Percentiles rank a stretch among this genome's conserved stretches.
Conservation (phyloP, 192 early-diverging fungal genomes). For the Mortierella hygrophila region DNA sequence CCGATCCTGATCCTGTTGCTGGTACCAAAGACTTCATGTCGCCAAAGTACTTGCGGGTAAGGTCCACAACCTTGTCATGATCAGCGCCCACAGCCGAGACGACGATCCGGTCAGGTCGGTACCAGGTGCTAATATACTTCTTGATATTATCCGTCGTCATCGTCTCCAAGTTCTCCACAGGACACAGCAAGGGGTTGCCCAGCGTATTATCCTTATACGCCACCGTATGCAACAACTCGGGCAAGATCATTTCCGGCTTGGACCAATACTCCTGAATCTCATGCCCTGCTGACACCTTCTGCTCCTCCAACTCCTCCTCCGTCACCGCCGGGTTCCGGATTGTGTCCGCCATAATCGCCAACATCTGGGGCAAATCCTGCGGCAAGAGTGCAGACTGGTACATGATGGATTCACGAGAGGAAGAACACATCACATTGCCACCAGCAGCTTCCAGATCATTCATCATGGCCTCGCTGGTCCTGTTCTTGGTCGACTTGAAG, state of each 20-base stretch:
- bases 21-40: conserved; percentile 57
- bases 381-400: conserved; percentile 94
- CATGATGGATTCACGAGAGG: conserved; percentile 94
- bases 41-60: conserved; percentile 82
- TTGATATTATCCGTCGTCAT: conserved; percentile 80
- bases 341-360: conserved; percentile 84
- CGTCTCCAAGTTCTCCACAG: conserved; percentile 70
- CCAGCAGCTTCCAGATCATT: conserved; percentile 88
- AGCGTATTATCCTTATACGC: conserved; percentile 86
- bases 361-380: conserved; percentile 80
- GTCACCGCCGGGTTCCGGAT: conserved; percentile 81
- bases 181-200: conserved; percentile 85
- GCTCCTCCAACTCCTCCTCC: conserved; percentile 85
- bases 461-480: conserved; percentile 78
- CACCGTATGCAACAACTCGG: conserved; percentile 88
- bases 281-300: conserved; percentile 80
- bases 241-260: conserved; percentile 88
- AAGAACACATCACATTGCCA: conserved; percentile 91
- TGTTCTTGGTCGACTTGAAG: conserved; percentile 90
- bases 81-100: conserved; percentile 88
- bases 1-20: not conserved
- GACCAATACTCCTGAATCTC: conserved; percentile 91
- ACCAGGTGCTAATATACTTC: conserved; percentile 85
- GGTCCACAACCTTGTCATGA: conserved; percentile 84
- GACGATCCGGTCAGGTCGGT: conserved; percentile 92